Base-by-base conservation (phyloP, 2,329 filamentous ascomycete genomes). In the Pseudogymnoascus sp. region DNA sequence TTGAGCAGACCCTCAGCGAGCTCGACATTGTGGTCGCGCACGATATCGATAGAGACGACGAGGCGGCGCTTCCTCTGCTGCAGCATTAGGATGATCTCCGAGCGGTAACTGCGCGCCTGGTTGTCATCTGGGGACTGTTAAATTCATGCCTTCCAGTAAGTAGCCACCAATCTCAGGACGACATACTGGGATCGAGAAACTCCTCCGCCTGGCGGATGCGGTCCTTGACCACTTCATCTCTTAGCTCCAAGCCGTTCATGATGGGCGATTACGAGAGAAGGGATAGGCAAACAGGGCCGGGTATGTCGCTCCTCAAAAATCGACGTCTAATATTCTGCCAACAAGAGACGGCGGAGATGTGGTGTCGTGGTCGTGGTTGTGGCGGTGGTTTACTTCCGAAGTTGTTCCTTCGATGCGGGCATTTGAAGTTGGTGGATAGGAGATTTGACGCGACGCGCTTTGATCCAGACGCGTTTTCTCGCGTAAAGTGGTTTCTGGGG, bases 131-230 rank as follows among this genome's bases (percentile, higher is more conserved):
- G 16, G n/a, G 42, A 40, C 53, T 42, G 66, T 77, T 66, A 77
- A 72, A 42, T 34, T 12, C 62, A 65, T 61, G 61, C 66, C 36
- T 62, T n/a, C 42, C 16, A 38, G 18, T 11, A 12, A 11, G 18
- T 37, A 16, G 7, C 7, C 4, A 25, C 11, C 42, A 23, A 23
- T 23, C 18, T 46, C 36, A 25, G 23, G 50, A 37, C 56, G 25
- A 76, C 88, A 72, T 84, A 96, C 92, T 88, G 66, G 93, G 93
- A 80, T 97, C 93, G 46, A 97, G 85, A 73, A 97, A 97, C 75
- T 97, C 93, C 71, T 89, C 84, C n/a, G 91, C 92, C 67, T 89
- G 86, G 71, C 91, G 89, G 75, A 96, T 86, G 71, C 92, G 90
- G 78, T 96, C 88, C 70, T 86, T 84, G 70, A 89, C 87, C 68